A percentile compares a stretch with the other conserved stretches of the same genome.
Conservation (phyloP, 2,329 filamentous ascomycete genomes). For the Aspergillus sergii region DNA sequence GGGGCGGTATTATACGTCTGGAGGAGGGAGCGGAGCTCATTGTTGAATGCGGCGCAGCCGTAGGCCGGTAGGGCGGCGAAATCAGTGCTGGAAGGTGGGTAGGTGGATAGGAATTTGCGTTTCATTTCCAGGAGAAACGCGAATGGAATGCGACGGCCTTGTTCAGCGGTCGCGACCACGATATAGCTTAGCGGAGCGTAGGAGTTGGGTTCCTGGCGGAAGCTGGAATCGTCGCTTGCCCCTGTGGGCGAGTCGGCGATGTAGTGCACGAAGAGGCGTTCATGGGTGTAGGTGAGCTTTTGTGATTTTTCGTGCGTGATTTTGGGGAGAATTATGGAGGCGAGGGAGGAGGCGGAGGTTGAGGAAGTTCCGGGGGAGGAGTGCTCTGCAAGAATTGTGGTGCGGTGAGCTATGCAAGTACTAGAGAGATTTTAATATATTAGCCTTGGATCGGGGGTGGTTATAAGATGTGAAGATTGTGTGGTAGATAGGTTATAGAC, state of each 20-base stretch:
- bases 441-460: constrained; percentile 4
- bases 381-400: constrained; percentile 91
- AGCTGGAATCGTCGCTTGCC: constrained; percentile 34
- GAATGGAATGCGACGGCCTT: constrained; percentile 88
- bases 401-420: constrained; percentile 91
- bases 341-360: constrained; percentile 83
- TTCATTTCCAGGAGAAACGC: constrained; percentile 90
- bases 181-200: constrained; percentile 88
- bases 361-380: constrained; percentile 81
- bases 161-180: constrained; percentile 77
- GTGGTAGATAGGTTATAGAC: constrained; percentile 32
- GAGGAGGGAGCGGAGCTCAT: constrained; percentile 74
- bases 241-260: constrained; percentile 79
- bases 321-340: constrained; percentile 92
- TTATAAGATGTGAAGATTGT: constrained; percentile 11
- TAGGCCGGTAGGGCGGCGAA: constrained; percentile 82
- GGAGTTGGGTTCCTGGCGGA: constrained; percentile 52
- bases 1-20: constrained; percentile 80
- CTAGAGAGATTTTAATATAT: constrained; percentile 49
- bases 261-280: constrained; percentile 92
- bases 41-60: constrained; percentile 86
- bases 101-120: constrained; percentile 77
- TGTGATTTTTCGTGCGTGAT: constrained; percentile 78
- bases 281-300: constrained; percentile 93
- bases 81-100: constrained; percentile 67